Evolutionary conservation across 1,284 basidiomycete species (phyloP).

Genomic region (Ceratobasidium sp.): DNA sequence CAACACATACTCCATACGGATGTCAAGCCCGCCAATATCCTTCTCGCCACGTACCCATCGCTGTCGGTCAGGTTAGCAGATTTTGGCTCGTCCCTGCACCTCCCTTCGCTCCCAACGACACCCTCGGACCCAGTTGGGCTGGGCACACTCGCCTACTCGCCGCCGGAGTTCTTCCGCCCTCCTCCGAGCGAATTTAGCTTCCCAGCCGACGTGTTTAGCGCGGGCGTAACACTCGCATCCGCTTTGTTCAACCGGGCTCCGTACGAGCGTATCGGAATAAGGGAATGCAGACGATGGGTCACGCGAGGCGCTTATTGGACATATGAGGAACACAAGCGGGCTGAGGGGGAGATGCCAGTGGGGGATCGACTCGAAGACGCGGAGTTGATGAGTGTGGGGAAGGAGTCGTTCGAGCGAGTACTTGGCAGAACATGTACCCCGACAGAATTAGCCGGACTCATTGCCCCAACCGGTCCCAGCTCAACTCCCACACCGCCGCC

Average conservation of each 20-base stretch:
- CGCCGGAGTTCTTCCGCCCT: conserved; percentile 54
- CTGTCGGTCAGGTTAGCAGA: conserved; percentile 52
- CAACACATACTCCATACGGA: conserved; percentile 55
- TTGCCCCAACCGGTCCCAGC: not conserved
- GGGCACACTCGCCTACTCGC: conserved; percentile 56
- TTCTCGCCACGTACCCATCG: conserved; percentile 45
- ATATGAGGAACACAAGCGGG: conserved; percentile 51
- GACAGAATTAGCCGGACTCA: conserved; percentile 26
- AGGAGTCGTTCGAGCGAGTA: conserved; percentile 13
- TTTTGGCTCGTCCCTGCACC: conserved; percentile 54
- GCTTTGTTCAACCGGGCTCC: conserved; percentile 55
- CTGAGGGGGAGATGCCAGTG: conserved; percentile 41
- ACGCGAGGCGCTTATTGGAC: conserved; percentile 53
- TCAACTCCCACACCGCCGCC: not conserved
- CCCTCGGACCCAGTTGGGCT: conserved; percentile 54
- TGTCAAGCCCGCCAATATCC: conserved; percentile 52
- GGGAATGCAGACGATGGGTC: conserved; percentile 49
- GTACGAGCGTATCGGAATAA: conserved; percentile 47
- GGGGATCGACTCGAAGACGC: conserved; percentile 39
- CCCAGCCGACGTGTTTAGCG: conserved; percentile 56
- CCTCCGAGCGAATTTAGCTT: conserved; percentile 51
- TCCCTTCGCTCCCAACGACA: conserved; percentile 48
- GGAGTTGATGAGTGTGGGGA: conserved; percentile 12
- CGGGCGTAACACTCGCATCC: conserved; percentile 55
- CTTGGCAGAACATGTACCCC: conserved; percentile 10